Evolutionary conservation across 2,329 filamentous ascomycete genomes (phyloP).

Genomic region (Neophaeococcomyces aloes): DNA sequence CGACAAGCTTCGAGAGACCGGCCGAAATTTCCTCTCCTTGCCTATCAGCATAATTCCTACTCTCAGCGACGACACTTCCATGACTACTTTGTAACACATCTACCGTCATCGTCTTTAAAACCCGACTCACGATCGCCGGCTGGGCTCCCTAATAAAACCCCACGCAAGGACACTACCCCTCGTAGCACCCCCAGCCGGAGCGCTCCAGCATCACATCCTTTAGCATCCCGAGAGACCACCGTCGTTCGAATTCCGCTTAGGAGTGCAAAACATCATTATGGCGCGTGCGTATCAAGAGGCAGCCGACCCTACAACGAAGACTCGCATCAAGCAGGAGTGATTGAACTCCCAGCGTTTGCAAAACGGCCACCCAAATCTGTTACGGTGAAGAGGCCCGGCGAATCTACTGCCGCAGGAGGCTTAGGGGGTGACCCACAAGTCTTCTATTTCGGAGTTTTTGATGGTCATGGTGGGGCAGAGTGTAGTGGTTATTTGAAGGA

Average conservation of each 20-base stretch:
- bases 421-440: conserved; percentile 84
- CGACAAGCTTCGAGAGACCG: conserved; percentile 14
- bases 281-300: conserved; percentile 66
- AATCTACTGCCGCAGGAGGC: conserved; percentile 52
- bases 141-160: conserved; percentile 72
- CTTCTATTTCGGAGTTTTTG: conserved; percentile 95
- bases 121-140: conserved; percentile 61
- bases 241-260: conserved; percentile 89
- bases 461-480: conserved; percentile 84
- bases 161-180: conserved; percentile 71
- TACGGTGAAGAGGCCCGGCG: conserved; percentile 27
- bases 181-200: conserved; percentile 49
- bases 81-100: conserved; percentile 93
- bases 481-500: conserved; percentile 81
- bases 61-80: conserved; percentile 53
- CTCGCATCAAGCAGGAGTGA: conserved; percentile 83
- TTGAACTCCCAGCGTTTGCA: conserved; percentile 87
- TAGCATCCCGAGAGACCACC: conserved; percentile 64
- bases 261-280: conserved; percentile 93
- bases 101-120: conserved; percentile 85
- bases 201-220: conserved; percentile 48
- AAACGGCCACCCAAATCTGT: conserved; percentile 62
- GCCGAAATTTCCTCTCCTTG: background rate
- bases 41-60: background rate
- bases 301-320: conserved; percentile 88